These are phyloP conservation scores for Umbelopsis sp. DNA, from an alignment of 192 early-diverging fungal genomes.

Conservation along the genomic window DNA sequence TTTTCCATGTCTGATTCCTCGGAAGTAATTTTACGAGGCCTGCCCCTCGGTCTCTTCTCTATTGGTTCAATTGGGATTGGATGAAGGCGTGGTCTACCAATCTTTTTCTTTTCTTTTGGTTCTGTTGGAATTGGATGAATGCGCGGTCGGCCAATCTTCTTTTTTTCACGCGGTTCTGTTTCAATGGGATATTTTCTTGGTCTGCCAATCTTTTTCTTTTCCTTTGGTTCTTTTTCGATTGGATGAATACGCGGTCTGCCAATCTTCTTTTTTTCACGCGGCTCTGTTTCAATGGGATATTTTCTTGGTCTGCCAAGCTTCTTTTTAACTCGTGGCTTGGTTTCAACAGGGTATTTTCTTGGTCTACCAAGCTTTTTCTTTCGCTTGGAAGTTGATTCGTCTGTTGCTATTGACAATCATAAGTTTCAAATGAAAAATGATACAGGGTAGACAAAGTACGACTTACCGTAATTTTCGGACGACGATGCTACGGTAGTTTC, in stretches of 20 bases:
- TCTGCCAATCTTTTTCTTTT: neutral
- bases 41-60: neutral
- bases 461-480: too few species aligned
- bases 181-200: neutral
- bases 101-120: neutral
- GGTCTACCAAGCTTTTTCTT: neutral
- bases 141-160: neutral
- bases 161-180: neutral
- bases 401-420: too few species aligned
- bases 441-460: too few species aligned
- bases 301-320: constrained; percentile 5
- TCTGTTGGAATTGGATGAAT: constrained; percentile 10
- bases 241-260: constrained; percentile 8
- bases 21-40: neutral
- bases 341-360: neutral
- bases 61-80: neutral
- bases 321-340: neutral
- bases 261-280: neutral
- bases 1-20: neutral
- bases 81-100: constrained; percentile 1
- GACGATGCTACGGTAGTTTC: too few species aligned
- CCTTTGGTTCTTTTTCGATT: neutral
- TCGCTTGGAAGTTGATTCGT: neutral
- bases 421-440: too few species aligned
- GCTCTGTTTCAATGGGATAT: neutral